Conservation (phyloP, 2,329 filamentous ascomycete species). For the Ophiostoma piceae region DNA sequence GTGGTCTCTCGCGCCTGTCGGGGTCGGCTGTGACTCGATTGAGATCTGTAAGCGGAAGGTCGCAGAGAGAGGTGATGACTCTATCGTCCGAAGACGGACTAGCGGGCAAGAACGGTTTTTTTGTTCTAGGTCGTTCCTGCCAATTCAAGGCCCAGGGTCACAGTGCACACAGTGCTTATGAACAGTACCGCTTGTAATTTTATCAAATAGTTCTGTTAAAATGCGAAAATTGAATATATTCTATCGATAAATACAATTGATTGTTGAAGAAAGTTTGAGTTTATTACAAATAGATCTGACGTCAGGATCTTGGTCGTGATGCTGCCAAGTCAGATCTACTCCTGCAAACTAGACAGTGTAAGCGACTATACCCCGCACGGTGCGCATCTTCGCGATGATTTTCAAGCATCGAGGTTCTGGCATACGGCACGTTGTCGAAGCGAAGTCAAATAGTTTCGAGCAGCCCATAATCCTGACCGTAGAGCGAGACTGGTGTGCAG, state of each 20-base stretch:
- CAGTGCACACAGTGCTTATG: background rate
- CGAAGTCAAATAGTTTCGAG: background rate
- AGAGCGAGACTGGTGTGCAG: background rate
- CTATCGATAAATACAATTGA: too few relatives aligned
- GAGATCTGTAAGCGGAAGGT: background rate
- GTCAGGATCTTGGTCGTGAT: background rate
- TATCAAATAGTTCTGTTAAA: background rate
- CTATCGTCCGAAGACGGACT: conserved; percentile 20
- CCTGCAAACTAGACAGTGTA: background rate
- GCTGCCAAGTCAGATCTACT: background rate
- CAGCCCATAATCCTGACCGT: background rate
- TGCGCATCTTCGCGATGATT: background rate
- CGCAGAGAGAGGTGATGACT: conserved; percentile 13
- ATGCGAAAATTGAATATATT: too few relatives aligned
- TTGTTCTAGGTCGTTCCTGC: conserved; percentile 9
- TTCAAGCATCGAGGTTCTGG: background rate
- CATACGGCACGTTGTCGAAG: background rate
- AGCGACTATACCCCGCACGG: background rate
- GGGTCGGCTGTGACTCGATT: background rate
- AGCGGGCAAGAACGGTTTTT: conserved; percentile 15
- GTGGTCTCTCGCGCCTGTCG: background rate
- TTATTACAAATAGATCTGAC: background rate
- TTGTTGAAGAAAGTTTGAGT: too few relatives aligned
- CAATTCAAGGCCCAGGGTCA: background rate
- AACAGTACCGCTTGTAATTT: background rate